Evolutionary conservation across 306 rosid genomes (phyloP), one percentile per base, ranked within the genome.

Genomic region (Echinosophora koreensis): DNA sequence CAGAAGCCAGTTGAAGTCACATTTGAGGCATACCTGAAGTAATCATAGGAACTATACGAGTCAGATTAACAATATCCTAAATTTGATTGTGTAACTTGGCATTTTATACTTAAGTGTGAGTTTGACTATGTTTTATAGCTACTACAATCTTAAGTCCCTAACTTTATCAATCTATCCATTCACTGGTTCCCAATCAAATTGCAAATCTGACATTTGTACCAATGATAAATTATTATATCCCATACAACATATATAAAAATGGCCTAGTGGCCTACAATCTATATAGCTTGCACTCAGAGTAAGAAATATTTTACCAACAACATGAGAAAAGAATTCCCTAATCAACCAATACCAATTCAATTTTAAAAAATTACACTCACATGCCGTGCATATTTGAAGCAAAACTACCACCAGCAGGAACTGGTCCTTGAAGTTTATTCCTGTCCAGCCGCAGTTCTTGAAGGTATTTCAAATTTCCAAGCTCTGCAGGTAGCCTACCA

Each of bases 361-460:
- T 41, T 79, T 62, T 5, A 35, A 27, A 52, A 32, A 1, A 0
- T 17, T 37, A 34, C 7, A 92, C 99, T 89, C 81, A 96, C 98
- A 81, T 87, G 79, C 77, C 82, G 56, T 68, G 89, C 67, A 52
- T 66, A 57, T 68, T 86, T 61, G 91, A 71, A 41, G 89, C 28
- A 71, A 65, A 68, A 81, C 64, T 76, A 49, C 84, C 80, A 47
- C 82, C 81, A 54, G 87, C 91, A 61, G 90, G 97, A 84, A 95
- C 70, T 32, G 85, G 30, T 47, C 98, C 98, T 80, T 82, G 92
- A 76, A 95, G 90, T 86, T 85, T 92, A 86, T 95, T 95, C 84
- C 97, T 88, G 77, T 95, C 98, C 75, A 95, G 72, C 64, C 76
- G 73, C 86, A 95, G 92, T 77, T 92, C 97, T 86, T 86, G 77